Base-by-base conservation (phyloP, 148 eudicot genomes). In the Rhododendron griersonianum region DNA sequence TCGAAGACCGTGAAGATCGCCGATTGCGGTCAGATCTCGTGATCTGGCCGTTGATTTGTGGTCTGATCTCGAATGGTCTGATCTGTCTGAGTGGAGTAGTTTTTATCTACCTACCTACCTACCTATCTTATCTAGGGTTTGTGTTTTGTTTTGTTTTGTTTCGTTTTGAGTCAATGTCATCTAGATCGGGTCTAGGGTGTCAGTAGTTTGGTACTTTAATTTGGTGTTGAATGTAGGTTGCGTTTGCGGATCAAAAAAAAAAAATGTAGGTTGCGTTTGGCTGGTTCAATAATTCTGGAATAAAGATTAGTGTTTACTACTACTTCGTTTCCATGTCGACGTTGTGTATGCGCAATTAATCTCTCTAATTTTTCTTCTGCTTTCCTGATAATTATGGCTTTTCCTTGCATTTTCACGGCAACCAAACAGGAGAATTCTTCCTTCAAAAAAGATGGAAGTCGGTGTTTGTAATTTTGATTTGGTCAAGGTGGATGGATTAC, bases 1-100 rank as follows among this genome's bases (percentile, higher is more conserved):
- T 67, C 90, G 39, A 85, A 85, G 86, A 57, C 89, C 0, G 98
- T 95, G 23, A 88, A 86, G 23, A 61, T 95, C 10, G 94, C 93
- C 63, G 96, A 95, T 82, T 95, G 94, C 53, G 98, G 98, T 57
- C 90, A 92, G 82, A 90, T 94, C 57, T 78, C 77, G 9, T 59
- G 7, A 59, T 67, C 73, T 65, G 33, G 25, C 25, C 11, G 69
- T 63, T 2, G 69, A 63, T 74, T 2, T 63, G 69, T 23, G 28
- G 9, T 59, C 65, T 57, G 63, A 65, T n/a, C 71, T 63, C 37
- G 37, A 35, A 35, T 35, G 57, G 16, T 51, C 57, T 55, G 69
- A 63, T 63, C 69, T 23, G 69, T 11, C 11, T 25, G 30, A 61
- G 33, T 65, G 65, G 65, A n/a, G 73, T 67, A 67, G 74, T 67